Evolutionary conservation across 1,284 basidiomycete species (phyloP).

Genomic region (Rhodofomes roseus): DNA sequence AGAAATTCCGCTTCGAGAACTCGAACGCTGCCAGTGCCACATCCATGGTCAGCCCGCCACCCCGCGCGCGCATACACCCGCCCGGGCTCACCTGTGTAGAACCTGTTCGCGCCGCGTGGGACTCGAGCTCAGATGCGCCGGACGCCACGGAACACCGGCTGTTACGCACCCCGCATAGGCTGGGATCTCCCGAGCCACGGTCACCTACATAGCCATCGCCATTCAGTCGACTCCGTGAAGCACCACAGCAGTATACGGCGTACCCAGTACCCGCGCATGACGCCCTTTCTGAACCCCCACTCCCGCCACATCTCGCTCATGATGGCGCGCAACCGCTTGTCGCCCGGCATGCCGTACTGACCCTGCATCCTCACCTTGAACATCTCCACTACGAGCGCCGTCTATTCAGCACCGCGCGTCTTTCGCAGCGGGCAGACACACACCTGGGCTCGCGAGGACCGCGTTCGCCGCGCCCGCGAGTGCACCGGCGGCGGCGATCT

Average conservation of each 20-base stretch:
- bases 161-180: constrained; percentile 81
- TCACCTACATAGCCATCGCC: constrained; percentile 71
- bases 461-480: constrained; percentile 92
- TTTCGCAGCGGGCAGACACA: constrained; percentile 14
- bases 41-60: neutral
- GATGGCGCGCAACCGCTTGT: constrained; percentile 74
- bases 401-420: neutral
- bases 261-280: constrained; percentile 98
- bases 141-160: neutral
- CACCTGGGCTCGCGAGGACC: constrained; percentile 84
- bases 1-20: constrained; percentile 79
- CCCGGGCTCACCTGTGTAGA: constrained; percentile 59
- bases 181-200: constrained; percentile 88
- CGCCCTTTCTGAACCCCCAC: constrained; percentile 82
- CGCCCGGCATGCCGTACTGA: constrained; percentile 74
- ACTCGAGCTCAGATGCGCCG: neutral
- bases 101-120: constrained; percentile 37
- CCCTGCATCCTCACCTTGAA: constrained; percentile 98
- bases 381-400: constrained; percentile 62
- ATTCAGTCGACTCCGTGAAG: neutral
- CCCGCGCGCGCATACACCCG: neutral
- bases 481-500: constrained; percentile 83
- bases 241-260: neutral
- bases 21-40: constrained; percentile 67
- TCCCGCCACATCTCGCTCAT: constrained; percentile 80